Conservation (phyloP, 2,329 filamentous ascomycete genomes). For the Talaromyces verruculosus region DNA sequence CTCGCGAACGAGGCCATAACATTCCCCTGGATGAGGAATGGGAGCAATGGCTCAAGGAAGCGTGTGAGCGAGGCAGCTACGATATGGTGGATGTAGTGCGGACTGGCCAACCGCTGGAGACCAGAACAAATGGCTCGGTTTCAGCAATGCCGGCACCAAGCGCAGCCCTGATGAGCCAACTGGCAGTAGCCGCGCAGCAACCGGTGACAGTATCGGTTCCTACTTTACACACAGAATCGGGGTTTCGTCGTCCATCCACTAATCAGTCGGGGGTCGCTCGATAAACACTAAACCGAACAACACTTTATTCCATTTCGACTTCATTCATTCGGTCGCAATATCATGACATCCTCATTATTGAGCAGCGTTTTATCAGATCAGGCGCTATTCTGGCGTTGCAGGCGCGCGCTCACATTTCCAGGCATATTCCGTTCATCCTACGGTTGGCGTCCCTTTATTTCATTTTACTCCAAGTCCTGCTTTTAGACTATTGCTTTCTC, state of each 20-base stretch:
- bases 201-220: background rate
- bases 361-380: conserved; percentile 2
- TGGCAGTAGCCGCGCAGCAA: conserved; percentile 15
- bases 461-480: background rate
- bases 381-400: conserved; percentile 18
- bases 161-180: conserved; percentile 22
- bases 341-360: background rate
- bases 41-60: conserved; percentile 61
- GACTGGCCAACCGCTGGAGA: conserved; percentile 36
- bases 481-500: conserved; percentile 13
- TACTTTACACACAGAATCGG: background rate
- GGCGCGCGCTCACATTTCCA: background rate
- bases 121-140: conserved; percentile 29
- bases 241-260: conserved; percentile 9
- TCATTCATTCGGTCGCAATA: background rate
- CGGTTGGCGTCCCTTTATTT: conserved; percentile 2
- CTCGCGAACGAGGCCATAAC: conserved; percentile 50
- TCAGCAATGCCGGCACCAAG: conserved; percentile 25
- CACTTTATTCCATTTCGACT: background rate
- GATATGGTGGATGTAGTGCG: conserved; percentile 44
- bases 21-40: conserved; percentile 50
- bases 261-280: conserved; percentile 17
- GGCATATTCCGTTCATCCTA: background rate
- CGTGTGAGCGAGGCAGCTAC: conserved; percentile 51
- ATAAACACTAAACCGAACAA: background rate